Evolutionary conservation across 2,329 filamentous ascomycete species (phyloP).

Genomic region (Calcarisporium arbuscula): DNA sequence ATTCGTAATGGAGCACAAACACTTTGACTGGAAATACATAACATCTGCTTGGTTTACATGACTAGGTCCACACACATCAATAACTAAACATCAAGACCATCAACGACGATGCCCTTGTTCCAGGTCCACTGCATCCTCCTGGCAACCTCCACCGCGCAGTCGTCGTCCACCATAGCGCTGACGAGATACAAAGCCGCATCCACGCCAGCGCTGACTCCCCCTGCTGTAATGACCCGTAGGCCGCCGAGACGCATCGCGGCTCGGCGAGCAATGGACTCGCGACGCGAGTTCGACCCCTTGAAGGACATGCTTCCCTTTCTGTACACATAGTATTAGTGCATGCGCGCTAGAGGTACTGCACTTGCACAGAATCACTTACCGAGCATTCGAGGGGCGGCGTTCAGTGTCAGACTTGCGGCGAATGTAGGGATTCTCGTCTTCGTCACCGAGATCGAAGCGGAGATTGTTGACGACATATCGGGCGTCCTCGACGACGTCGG

Average conservation of each 20-base stretch:
- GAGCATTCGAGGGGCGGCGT: slow-evolving; percentile 53
- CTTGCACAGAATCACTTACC: slow-evolving; percentile 35
- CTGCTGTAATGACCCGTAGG: slow-evolving; percentile 70
- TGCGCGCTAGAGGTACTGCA: background rate
- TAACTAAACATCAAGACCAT: slow-evolving; percentile 82
- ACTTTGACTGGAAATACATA: too few relatives aligned
- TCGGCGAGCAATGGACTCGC: slow-evolving; percentile 75
- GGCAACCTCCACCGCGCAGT: slow-evolving; percentile 69
- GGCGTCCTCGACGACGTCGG: slow-evolving; percentile 73
- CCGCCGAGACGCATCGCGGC: slow-evolving; percentile 66
- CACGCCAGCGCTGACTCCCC: slow-evolving; percentile 71
- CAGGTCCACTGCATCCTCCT: slow-evolving; percentile 74
- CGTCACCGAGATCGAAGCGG: slow-evolving; percentile 75
- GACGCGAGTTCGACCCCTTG: slow-evolving; percentile 65
- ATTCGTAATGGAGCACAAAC: too few relatives aligned
- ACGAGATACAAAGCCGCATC: slow-evolving; percentile 83
- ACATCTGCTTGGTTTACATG: too few relatives aligned
- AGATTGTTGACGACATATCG: slow-evolving; percentile 89
- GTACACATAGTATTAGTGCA: slow-evolving; percentile 16
- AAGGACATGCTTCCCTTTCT: slow-evolving; percentile 81
- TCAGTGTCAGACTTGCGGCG: slow-evolving; percentile 64
- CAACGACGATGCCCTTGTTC: slow-evolving; percentile 79
- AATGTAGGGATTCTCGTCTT: slow-evolving; percentile 80
- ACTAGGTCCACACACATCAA: too few relatives aligned
- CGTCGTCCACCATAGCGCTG: slow-evolving; percentile 72